Conservation (phyloP, 495 filamentous ascomycete species). For the Trichoderma orchidacearum region DNA sequence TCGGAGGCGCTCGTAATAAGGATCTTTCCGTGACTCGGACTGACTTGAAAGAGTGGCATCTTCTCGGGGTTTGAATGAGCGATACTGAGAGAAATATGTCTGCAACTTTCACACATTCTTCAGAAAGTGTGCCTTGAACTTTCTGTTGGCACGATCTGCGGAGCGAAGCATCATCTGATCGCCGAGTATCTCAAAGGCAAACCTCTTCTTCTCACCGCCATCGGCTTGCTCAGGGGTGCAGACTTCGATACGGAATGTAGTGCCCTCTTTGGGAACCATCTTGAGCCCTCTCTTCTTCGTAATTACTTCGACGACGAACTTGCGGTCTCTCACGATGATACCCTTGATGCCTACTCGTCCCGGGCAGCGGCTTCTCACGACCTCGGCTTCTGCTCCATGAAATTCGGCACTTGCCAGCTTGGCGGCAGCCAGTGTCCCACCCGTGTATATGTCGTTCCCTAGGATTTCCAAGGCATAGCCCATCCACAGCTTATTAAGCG, state of each 20-base stretch:
- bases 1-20: not conserved
- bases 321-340: conserved; percentile 80
- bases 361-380: conserved; percentile 67
- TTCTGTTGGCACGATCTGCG: conserved; percentile 75
- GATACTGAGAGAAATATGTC: not conserved
- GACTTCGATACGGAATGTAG: conserved; percentile 68
- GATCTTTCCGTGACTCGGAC: no score
- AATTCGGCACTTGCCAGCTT: conserved; percentile 75
- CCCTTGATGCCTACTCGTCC: conserved; percentile 71
- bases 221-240: conserved; percentile 3
- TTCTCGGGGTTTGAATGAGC: not conserved
- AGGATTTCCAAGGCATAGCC: conserved; percentile 71
- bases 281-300: conserved; percentile 52
- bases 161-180: conserved; percentile 74
- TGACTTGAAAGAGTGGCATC: not conserved
- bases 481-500: conserved; percentile 66
- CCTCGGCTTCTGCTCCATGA: conserved; percentile 75
- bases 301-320: conserved; percentile 73
- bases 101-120: conserved; percentile 42
- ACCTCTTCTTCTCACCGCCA: conserved; percentile 14
- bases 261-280: conserved; percentile 80
- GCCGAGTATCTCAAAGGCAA: conserved; percentile 81
- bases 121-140: conserved; percentile 68
- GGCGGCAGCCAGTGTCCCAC: conserved; percentile 34
- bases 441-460: conserved; percentile 29